Percentiles rank a stretch among this genome's conserved stretches.
Evolutionary conservation across 768 basidiomycete species (phyloP).

Genomic region (Hirschioporus abietinus): DNA sequence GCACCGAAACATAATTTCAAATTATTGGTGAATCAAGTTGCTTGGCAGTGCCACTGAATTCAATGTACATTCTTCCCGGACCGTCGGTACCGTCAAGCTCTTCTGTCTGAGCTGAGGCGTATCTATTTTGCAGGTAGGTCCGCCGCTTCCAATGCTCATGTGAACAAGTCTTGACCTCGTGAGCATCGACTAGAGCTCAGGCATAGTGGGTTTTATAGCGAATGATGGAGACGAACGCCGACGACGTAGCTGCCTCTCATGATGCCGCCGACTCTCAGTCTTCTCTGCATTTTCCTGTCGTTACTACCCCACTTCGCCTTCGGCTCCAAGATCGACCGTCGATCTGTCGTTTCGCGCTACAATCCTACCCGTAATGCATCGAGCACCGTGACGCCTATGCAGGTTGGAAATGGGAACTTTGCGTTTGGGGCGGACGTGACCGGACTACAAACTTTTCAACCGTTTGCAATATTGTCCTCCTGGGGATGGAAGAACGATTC

Average conservation of each 20-base stretch:
- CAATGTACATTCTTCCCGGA: neutral
- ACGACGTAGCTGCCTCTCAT: neutral
- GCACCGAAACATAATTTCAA: no score
- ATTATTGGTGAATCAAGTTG: no score
- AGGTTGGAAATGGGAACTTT: slow-evolving; percentile 58
- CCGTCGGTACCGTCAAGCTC: neutral
- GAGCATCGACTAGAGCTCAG: neutral
- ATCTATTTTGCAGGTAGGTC: neutral
- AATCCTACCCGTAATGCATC: slow-evolving; percentile 47
- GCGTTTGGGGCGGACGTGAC: slow-evolving; percentile 56
- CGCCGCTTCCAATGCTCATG: neutral
- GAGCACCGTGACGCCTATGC: slow-evolving; percentile 44
- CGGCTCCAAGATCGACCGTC: slow-evolving; percentile 33
- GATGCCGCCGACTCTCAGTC: neutral
- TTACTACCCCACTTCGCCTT: neutral
- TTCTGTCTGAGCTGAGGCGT: neutral
- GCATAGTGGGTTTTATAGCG: neutral
- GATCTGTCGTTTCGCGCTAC: slow-evolving; percentile 40
- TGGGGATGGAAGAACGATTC: slow-evolving; percentile 63
- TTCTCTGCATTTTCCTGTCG: neutral
- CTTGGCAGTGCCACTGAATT: neutral
- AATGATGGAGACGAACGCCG: neutral
- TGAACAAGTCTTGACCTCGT: neutral
- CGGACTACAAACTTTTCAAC: slow-evolving; percentile 52
- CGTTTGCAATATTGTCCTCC: slow-evolving; percentile 49